Conservation (phyloP, 305 asterid genomes). For the Fraxinus sp. region DNA sequence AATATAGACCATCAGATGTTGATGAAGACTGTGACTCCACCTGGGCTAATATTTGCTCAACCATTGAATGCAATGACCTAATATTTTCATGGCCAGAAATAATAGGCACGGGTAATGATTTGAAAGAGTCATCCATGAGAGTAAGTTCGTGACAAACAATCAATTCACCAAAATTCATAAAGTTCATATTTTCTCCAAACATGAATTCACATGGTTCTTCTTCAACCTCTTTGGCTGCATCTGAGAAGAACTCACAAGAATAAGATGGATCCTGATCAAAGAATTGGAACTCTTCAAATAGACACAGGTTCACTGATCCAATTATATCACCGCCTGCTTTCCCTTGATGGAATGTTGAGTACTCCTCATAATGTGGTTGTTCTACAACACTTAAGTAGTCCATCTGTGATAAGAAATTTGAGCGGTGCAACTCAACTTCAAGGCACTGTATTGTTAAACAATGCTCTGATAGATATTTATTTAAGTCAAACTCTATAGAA, state of each 20-base stretch:
- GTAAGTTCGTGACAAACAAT: slow-evolving; percentile 81
- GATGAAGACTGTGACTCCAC: slow-evolving; percentile 63
- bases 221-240: slow-evolving; percentile 43
- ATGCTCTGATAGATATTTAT: slow-evolving; percentile 45
- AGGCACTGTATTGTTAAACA: slow-evolving; percentile 33
- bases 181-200: slow-evolving; percentile 66
- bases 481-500: slow-evolving; percentile 56
- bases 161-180: slow-evolving; percentile 58
- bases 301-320: slow-evolving; percentile 16
- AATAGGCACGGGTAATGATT: slow-evolving; percentile 86
- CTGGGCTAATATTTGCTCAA: slow-evolving; percentile 53
- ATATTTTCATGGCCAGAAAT: slow-evolving; percentile 42
- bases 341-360: slow-evolving; percentile 9
- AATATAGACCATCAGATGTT: slow-evolving; percentile 76
- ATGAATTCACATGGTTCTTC: slow-evolving; percentile 55
- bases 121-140: slow-evolving; percentile 69
- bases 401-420: slow-evolving; percentile 34
- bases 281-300: slow-evolving; percentile 59
- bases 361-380: slow-evolving; percentile 39
- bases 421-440: slow-evolving; percentile 35
- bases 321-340: slow-evolving; percentile 23
- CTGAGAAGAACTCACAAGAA: slow-evolving; percentile 45
- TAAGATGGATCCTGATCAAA: slow-evolving; percentile 44
- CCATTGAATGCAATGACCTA: slow-evolving; percentile 43
- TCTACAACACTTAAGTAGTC: slow-evolving; percentile 49